Percentiles rank a stretch among this genome's conserved stretches.
These are phyloP conservation scores for Eutrema japonicum DNA, from an alignment of 345 rosid species.

Conservation along the genomic window DNA sequence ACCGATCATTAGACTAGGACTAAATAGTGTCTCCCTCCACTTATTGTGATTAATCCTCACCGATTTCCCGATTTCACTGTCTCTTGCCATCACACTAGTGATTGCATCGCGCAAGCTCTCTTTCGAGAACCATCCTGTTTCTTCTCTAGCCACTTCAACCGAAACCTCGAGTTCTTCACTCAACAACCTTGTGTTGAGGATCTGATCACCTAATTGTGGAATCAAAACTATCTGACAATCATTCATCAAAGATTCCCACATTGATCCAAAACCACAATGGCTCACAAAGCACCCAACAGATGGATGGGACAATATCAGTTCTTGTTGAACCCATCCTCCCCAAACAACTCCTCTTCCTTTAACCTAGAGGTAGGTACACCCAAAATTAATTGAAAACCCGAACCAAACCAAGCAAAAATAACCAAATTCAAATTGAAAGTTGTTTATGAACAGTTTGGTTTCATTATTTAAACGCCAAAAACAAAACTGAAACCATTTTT, in stretches of 20 bases:
- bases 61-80: slow-evolving; percentile 16
- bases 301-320: neutral
- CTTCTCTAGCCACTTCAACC: slow-evolving; percentile 46
- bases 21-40: slow-evolving; percentile 29
- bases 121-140: slow-evolving; percentile 34
- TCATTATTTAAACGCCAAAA: too few relatives aligned
- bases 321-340: neutral
- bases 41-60: slow-evolving; percentile 33
- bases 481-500: too few relatives aligned
- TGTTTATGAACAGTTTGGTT: too few relatives aligned
- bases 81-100: slow-evolving; percentile 34
- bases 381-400: too few relatives aligned
- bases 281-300: neutral
- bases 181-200: slow-evolving; percentile 59
- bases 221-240: neutral
- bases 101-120: slow-evolving; percentile 41
- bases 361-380: too few relatives aligned
- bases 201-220: slow-evolving; percentile 49
- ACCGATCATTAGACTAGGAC: slow-evolving; percentile 3
- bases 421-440: too few relatives aligned
- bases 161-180: slow-evolving; percentile 44
- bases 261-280: neutral
- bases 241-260: neutral
- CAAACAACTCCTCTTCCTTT: neutral
- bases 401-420: too few relatives aligned